These are phyloP conservation scores for Rhamnella rubrinervis DNA, from an alignment of 331 rosid species.

Conservation along the genomic window DNA sequence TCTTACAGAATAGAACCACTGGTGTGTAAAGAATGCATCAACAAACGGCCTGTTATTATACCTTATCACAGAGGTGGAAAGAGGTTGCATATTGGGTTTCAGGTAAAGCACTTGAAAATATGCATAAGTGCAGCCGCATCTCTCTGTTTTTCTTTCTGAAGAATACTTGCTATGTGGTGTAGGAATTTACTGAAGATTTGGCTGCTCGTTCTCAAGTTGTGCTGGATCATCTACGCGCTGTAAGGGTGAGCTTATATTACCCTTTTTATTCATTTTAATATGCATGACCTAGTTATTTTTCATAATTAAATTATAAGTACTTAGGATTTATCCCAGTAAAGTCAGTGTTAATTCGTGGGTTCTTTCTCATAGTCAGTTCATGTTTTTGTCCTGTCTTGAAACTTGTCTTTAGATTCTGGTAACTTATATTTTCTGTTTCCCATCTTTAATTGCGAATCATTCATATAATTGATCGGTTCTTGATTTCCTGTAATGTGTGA, in stretches of 20 bases:
- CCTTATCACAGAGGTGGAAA: constrained; percentile 97
- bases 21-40: constrained; percentile 73
- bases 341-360: neutral
- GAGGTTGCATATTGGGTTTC: constrained; percentile 93
- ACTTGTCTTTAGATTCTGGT: neutral
- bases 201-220: constrained; percentile 76
- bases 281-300: neutral
- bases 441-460: too few relatives aligned
- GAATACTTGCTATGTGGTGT: constrained; percentile 16
- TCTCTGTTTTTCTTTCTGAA: constrained; percentile 17
- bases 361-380: neutral
- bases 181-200: constrained; percentile 90
- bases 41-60: constrained; percentile 73
- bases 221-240: constrained; percentile 52
- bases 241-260: constrained; percentile 58
- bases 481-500: constrained; percentile 18
- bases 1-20: constrained; percentile 86
- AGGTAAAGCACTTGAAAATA: constrained; percentile 44
- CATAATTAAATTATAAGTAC: neutral
- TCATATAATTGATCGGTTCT: neutral
- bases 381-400: neutral
- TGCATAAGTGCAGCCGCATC: constrained; percentile 9
- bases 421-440: too few relatives aligned
- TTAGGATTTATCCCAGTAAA: neutral
- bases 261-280: neutral